Evolutionary conservation across 306 rosid genomes (phyloP).

Genomic region (Elaeagnus macrophylla): DNA sequence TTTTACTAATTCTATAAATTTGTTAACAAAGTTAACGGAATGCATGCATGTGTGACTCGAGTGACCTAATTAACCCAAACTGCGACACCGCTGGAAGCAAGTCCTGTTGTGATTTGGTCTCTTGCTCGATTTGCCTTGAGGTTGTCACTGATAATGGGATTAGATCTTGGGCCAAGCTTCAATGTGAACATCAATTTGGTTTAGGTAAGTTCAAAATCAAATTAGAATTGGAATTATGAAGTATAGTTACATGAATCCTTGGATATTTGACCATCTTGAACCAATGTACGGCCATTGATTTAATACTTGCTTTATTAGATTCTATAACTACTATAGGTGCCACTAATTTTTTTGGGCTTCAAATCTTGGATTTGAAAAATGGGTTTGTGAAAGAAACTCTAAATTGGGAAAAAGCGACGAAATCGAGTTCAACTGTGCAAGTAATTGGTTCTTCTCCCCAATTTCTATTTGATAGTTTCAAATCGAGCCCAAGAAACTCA

Average conservation of each 20-base stretch:
- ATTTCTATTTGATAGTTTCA: slow-evolving; percentile 62
- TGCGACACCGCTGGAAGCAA: slow-evolving; percentile 1
- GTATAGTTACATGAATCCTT: too few relatives aligned
- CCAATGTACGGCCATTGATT: slow-evolving; percentile 75
- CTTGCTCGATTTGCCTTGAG: slow-evolving; percentile 26
- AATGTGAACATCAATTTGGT: slow-evolving; percentile 25
- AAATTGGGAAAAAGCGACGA: slow-evolving; percentile 83
- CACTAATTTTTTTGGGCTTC: slow-evolving; percentile 78
- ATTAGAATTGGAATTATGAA: too few relatives aligned
- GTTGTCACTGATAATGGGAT: slow-evolving; percentile 12
- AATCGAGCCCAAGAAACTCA: slow-evolving; percentile 73
- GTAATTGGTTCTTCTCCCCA: slow-evolving; percentile 67
- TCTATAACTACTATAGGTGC: slow-evolving; percentile 73
- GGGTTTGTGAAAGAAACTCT: slow-evolving; percentile 45
- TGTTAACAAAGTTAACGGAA: too few relatives aligned
- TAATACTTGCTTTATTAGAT: slow-evolving; percentile 61
- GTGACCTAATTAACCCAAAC: too few relatives aligned
- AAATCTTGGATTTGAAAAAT: slow-evolving; percentile 52
- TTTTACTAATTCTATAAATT: too few relatives aligned
- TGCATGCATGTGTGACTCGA: too few relatives aligned
- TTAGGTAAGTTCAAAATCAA: slow-evolving; percentile 14
- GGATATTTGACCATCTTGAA: slow-evolving; percentile 80
- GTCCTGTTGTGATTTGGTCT: slow-evolving; percentile 16
- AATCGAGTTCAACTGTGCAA: slow-evolving; percentile 78
- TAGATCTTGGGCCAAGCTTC: slow-evolving; percentile 24